These are phyloP conservation scores for Austroboletus eburneus DNA, from an alignment of 768 basidiomycete genomes.

Conservation along the genomic window DNA sequence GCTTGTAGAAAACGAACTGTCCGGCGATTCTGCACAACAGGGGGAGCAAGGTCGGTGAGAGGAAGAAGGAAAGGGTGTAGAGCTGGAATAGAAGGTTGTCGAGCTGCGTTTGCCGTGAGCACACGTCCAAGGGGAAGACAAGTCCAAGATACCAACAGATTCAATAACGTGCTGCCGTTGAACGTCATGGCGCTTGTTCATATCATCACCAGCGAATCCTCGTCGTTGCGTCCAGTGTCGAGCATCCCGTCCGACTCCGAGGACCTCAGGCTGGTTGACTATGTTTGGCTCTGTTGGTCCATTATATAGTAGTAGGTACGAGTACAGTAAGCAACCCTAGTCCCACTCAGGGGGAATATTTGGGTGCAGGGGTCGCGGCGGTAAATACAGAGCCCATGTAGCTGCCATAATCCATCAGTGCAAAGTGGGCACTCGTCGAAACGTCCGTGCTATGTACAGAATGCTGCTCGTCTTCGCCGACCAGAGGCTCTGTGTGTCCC, in stretches of 20 bases:
- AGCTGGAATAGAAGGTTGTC: conserved; percentile 70
- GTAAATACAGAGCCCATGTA: conserved; percentile 22
- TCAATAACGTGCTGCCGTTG: conserved; percentile 69
- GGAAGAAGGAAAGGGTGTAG: conserved; percentile 71
- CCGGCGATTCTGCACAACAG: conserved; percentile 43
- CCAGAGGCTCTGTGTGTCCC: not conserved
- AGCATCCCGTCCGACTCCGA: too few relatives aligned
- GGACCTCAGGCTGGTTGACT: too few relatives aligned
- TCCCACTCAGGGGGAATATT: not conserved
- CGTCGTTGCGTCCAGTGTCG: too few relatives aligned
- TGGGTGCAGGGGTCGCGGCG: conserved; percentile 5
- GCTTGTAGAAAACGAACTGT: conserved; percentile 64
- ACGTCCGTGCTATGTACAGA: conserved; percentile 19
- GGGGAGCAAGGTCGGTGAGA: conserved; percentile 57
- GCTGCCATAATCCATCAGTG: conserved; percentile 27
- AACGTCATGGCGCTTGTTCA: conserved; percentile 59
- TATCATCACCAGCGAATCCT: conserved; percentile 33
- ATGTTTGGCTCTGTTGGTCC: conserved; percentile 32
- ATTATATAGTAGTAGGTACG: not conserved
- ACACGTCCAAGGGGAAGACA: conserved; percentile 4
- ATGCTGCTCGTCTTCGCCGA: conserved; percentile 15
- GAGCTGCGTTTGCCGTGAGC: conserved; percentile 42
- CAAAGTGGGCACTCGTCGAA: conserved; percentile 26
- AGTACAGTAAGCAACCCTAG: conserved; percentile 3
- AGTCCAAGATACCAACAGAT: conserved; percentile 43